phyloP scores from a whole-genome alignment of 768 basidiomycete genomes.

The Cyathus striatus region DNA sequence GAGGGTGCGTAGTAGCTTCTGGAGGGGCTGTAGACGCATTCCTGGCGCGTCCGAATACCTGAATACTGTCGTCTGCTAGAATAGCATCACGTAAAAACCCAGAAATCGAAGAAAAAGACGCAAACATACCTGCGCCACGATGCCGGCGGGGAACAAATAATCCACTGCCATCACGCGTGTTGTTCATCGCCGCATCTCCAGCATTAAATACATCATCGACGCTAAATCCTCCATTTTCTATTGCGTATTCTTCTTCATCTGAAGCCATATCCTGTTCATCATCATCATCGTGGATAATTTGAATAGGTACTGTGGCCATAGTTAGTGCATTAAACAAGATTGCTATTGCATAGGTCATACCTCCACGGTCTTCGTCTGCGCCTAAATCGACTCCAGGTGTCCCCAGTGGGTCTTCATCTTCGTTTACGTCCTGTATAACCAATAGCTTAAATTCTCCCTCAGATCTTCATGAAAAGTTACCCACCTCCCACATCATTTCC shows the following conservation, averaged over 20 bases:
- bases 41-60: slow-evolving; percentile 61
- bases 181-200: slow-evolving; percentile 41
- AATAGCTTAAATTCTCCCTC: no score
- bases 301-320: slow-evolving; percentile 32
- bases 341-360: slow-evolving; percentile 21
- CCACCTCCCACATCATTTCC: slow-evolving; percentile 32
- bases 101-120: slow-evolving; percentile 5
- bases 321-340: neutral
- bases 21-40: slow-evolving; percentile 45
- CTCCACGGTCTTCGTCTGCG: slow-evolving; percentile 59
- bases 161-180: slow-evolving; percentile 37
- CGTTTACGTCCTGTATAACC: slow-evolving; percentile 59
- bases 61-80: slow-evolving; percentile 47
- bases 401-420: slow-evolving; percentile 36
- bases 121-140: slow-evolving; percentile 35
- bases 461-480: no score
- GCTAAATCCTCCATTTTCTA: slow-evolving; percentile 27
- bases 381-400: slow-evolving; percentile 47
- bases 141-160: slow-evolving; percentile 53
- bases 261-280: slow-evolving; percentile 60
- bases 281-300: slow-evolving; percentile 58
- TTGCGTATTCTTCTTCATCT: slow-evolving; percentile 59
- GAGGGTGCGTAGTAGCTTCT: slow-evolving; percentile 76
- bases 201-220: slow-evolving; percentile 53
- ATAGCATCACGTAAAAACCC: slow-evolving; percentile 4